Conservation (phyloP, 2,329 filamentous ascomycete species). For the Chrysoporthe deuterocubensis region DNA sequence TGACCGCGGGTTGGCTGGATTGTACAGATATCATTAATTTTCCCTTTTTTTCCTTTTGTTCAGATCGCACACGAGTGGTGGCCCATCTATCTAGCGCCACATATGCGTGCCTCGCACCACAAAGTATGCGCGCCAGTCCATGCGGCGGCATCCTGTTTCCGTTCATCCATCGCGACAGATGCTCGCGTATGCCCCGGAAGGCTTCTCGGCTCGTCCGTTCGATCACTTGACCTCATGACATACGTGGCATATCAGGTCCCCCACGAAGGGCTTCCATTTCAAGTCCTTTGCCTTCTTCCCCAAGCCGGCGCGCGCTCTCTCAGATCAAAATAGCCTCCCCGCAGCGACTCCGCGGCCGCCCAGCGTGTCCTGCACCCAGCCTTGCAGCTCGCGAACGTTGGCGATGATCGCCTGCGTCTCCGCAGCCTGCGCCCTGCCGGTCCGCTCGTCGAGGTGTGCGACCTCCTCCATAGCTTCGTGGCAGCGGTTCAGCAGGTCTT, state of each 20-base stretch:
- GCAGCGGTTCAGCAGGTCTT: conserved; percentile 23
- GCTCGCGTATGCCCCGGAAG: background rate
- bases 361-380: conserved; percentile 5
- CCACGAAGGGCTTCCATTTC: background rate
- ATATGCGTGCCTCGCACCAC: background rate
- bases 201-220: background rate
- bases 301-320: background rate
- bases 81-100: background rate
- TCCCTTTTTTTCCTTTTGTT: background rate
- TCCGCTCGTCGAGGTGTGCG: conserved; percentile 9
- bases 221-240: background rate
- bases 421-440: background rate
- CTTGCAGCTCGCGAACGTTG: conserved; percentile 7
- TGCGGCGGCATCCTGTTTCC: background rate
- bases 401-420: conserved; percentile 14
- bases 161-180: background rate
- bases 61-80: background rate
- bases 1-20: background rate
- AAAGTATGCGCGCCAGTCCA: background rate
- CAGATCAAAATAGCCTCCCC: conserved; percentile 9
- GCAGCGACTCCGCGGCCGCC: background rate
- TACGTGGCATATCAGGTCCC: background rate
- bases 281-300: background rate
- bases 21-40: conserved; percentile 4
- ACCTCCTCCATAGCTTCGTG: conserved; percentile 24